These are phyloP conservation scores for Sporothrix curviconia DNA, from an alignment of 2,329 filamentous ascomycete genomes.

Conservation along the genomic window DNA sequence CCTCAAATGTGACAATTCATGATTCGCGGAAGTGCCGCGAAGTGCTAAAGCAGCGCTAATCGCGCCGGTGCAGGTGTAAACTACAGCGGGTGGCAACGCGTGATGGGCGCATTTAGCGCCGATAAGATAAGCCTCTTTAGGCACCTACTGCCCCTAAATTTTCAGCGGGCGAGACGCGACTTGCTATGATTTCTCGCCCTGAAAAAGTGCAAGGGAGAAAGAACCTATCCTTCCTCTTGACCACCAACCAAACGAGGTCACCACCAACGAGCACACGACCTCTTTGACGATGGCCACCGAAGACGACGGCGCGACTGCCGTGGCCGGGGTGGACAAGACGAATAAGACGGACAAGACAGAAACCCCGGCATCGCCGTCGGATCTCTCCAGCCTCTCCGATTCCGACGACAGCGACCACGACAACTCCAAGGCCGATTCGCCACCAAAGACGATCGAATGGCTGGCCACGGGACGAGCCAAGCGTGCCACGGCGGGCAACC, in stretches of 20 bases:
- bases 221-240: not conserved
- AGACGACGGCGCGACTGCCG: conserved; percentile 9
- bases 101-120: not conserved
- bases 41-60: not conserved
- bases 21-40: not conserved
- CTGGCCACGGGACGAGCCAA: conserved; percentile 67
- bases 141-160: not conserved
- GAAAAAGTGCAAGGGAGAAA: not conserved
- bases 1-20: no score
- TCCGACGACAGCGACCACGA: conserved; percentile 23
- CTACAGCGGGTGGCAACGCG: not conserved
- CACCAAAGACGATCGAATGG: conserved; percentile 48
- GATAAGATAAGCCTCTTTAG: not conserved
- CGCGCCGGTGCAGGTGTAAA: not conserved
- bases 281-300: conserved; percentile 11
- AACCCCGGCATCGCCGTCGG: not conserved
- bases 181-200: not conserved
- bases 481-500: conserved; percentile 76
- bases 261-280: not conserved
- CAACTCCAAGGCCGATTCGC: conserved; percentile 7
- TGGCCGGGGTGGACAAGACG: not conserved
- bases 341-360: not conserved
- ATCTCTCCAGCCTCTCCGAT: conserved; percentile 13
- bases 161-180: not conserved
- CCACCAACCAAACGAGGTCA: not conserved